Evolutionary conservation across 164 flowering plant genomes (phyloP).

Genomic region (Aristolochia fimbriata): DNA sequence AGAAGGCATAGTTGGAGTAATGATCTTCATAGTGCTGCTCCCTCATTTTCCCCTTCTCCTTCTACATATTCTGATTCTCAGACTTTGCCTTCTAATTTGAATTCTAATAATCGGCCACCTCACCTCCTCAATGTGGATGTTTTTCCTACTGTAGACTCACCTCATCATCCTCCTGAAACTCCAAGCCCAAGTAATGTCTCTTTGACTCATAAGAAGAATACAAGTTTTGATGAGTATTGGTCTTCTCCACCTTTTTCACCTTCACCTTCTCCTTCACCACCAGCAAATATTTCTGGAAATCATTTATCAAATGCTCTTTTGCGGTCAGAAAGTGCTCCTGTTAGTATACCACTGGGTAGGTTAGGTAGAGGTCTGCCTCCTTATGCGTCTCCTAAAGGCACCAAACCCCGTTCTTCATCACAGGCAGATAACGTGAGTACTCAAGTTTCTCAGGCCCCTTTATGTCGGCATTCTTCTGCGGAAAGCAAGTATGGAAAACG

Average conservation of each 20-base stretch:
- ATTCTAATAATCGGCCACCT: conserved; percentile 26
- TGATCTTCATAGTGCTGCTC: conserved; percentile 42
- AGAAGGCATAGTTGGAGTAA: conserved; percentile 81
- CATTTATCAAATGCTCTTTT: conserved; percentile 32
- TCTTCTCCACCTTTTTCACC: conserved; percentile 55
- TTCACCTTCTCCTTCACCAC: conserved; percentile 73
- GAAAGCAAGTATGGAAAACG: conserved; percentile 4
- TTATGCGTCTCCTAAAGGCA: conserved; percentile 41
- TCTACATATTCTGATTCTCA: conserved; percentile 15
- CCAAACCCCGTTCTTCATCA: conserved; percentile 19
- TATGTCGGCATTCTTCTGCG: conserved; percentile 7
- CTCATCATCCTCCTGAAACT: conserved; percentile 37
- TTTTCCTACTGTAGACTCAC: conserved; percentile 21
- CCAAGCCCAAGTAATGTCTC: conserved; percentile 12
- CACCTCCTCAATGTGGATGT: neutral
- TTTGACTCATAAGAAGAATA: conserved; percentile 25
- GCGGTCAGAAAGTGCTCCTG: conserved; percentile 81
- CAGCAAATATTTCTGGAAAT: conserved; percentile 30
- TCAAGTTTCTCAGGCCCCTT: neutral
- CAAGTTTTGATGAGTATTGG: conserved; percentile 53
- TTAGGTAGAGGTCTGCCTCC: conserved; percentile 33
- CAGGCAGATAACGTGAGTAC: conserved; percentile 28
- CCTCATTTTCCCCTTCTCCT: conserved; percentile 24
- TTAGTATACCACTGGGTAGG: conserved; percentile 37
- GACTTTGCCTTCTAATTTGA: conserved; percentile 26